Conservation (phyloP, 2,329 filamentous ascomycete genomes). For the Geoglossum cookeanum region DNA sequence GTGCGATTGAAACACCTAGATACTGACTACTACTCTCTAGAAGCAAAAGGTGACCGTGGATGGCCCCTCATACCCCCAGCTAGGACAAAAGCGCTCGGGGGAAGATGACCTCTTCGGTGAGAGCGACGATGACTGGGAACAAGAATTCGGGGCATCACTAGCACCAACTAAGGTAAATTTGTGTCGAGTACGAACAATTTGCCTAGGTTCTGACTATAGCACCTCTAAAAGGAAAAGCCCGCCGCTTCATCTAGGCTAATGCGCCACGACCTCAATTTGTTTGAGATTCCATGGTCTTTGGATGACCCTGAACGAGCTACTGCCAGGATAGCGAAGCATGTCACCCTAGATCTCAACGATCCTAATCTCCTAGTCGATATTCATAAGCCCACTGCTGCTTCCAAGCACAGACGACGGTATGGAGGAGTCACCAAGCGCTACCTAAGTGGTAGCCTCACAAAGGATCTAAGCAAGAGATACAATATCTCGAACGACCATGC, state of each 20-base stretch:
- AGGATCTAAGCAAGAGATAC: slow-evolving; percentile 62
- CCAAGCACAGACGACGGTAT: slow-evolving; percentile 34
- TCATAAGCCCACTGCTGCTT: slow-evolving; percentile 41
- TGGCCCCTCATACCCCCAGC: too few relatives aligned
- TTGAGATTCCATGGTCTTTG: slow-evolving; percentile 45
- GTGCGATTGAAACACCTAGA: too few relatives aligned
- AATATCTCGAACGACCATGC: slow-evolving; percentile 94
- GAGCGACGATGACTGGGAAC: slow-evolving; percentile 31
- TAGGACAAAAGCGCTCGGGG: slow-evolving; percentile 17
- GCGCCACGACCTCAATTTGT: slow-evolving; percentile 31
- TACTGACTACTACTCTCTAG: too few relatives aligned
- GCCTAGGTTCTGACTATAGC: slow-evolving; percentile 10
- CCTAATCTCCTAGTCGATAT: slow-evolving; percentile 71
- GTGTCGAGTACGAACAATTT: background rate
- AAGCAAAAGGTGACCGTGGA: too few relatives aligned
- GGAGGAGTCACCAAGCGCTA: slow-evolving; percentile 42
- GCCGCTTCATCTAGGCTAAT: slow-evolving; percentile 25
- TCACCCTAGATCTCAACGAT: slow-evolving; percentile 75
- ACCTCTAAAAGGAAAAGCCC: slow-evolving; percentile 47
- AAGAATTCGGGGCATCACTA: slow-evolving; percentile 16
- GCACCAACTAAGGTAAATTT: background rate
- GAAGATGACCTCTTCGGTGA: slow-evolving; percentile 46
- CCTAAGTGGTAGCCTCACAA: slow-evolving; percentile 48
- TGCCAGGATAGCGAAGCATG: slow-evolving; percentile 52
- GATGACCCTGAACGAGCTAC: slow-evolving; percentile 65